Evolutionary conservation across 345 rosid genomes (phyloP).

Genomic region (Carallia brachiata): DNA sequence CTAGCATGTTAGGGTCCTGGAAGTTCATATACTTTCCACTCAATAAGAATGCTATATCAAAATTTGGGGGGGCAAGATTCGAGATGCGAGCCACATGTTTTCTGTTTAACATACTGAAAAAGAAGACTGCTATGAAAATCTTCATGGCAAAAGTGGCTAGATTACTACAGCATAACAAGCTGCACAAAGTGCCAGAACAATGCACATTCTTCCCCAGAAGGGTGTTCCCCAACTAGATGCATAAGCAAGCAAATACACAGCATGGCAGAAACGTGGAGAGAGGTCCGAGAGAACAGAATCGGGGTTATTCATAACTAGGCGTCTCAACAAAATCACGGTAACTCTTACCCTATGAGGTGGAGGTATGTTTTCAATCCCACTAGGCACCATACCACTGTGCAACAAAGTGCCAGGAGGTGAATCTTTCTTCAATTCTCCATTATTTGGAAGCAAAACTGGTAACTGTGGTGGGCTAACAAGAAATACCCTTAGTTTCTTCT

Average conservation of each 20-base stretch:
- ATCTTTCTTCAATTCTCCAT: slow-evolving; percentile 39
- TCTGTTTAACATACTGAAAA: not conserved
- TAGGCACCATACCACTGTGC: slow-evolving; percentile 15
- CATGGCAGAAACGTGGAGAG: not conserved
- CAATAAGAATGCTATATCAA: not conserved
- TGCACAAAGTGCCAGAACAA: not conserved
- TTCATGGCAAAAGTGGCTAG: not conserved
- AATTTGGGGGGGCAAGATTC: no score
- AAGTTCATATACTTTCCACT: not conserved
- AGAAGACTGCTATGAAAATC: not conserved
- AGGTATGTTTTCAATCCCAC: slow-evolving; percentile 47
- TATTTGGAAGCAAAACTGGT: slow-evolving; percentile 35
- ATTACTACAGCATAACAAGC: not conserved
- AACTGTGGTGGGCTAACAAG: slow-evolving; percentile 35
- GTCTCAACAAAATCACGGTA: not conserved
- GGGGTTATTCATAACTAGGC: not conserved
- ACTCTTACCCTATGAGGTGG: slow-evolving; percentile 35
- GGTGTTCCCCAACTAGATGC: not conserved
- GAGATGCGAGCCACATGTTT: not conserved
- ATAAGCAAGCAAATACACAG: not conserved
- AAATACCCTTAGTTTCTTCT: slow-evolving; percentile 48
- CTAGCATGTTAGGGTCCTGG: slow-evolving; percentile 1
- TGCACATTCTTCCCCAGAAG: not conserved
- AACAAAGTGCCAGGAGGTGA: slow-evolving; percentile 20
- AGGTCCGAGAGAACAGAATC: not conserved